A percentile compares a stretch with the other conserved stretches of the same genome.
Conservation (phyloP, 305 asterid species). For the Euphrasia arctica region DNA sequence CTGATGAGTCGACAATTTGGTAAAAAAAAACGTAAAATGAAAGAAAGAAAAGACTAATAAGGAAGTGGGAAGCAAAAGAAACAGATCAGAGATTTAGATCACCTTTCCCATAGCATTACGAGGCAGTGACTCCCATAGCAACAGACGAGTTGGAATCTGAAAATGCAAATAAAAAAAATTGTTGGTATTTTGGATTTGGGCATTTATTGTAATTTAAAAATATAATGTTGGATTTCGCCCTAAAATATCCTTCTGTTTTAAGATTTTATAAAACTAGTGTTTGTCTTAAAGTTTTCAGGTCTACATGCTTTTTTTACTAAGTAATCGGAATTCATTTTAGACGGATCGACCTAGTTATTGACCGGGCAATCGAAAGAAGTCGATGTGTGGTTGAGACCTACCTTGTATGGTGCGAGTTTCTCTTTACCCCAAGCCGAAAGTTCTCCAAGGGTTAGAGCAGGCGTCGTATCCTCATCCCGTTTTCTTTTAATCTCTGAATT, state of each 20-base stretch:
- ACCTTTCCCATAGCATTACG: slow-evolving; percentile 93
- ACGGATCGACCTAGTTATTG: background rate
- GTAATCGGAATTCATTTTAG: background rate
- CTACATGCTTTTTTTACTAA: background rate
- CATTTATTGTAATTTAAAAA: too few relatives aligned
- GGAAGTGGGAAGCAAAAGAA: background rate
- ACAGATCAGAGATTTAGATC: background rate
- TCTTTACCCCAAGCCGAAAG: slow-evolving; percentile 83
- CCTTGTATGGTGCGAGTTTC: slow-evolving; percentile 98
- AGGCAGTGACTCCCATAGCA: slow-evolving; percentile 82
- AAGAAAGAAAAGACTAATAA: background rate
- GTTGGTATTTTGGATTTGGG: too few relatives aligned
- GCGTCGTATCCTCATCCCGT: slow-evolving; percentile 63
- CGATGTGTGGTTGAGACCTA: slow-evolving; percentile 21
- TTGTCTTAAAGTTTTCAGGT: too few relatives aligned
- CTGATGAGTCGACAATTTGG: background rate
- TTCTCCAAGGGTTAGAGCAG: slow-evolving; percentile 76
- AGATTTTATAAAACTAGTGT: too few relatives aligned
- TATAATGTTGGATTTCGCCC: too few relatives aligned
- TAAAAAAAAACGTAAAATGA: background rate
- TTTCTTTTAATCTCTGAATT: slow-evolving; percentile 48
- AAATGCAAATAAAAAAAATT: background rate
- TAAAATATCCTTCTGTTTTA: too few relatives aligned
- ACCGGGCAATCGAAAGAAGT: background rate
- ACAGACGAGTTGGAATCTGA: slow-evolving; percentile 75